Conservation (phyloP, 176 grass and related monocot species). For the Melocanna baccifera region DNA sequence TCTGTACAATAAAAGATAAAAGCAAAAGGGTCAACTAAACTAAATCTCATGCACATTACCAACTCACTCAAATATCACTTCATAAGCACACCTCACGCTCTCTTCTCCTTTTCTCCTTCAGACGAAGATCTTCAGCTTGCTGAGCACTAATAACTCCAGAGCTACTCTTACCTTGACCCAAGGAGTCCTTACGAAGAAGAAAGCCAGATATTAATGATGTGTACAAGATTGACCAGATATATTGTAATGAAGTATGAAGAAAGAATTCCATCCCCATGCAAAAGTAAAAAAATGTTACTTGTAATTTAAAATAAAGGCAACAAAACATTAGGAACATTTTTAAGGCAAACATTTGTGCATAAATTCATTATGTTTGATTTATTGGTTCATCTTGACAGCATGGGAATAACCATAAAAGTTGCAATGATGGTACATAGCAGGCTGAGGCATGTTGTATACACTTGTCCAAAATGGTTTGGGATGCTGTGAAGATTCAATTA, state of each 20-base stretch:
- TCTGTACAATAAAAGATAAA: conserved; percentile 50
- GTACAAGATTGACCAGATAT: not conserved
- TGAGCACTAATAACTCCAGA: conserved; percentile 69
- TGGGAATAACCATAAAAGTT: not conserved
- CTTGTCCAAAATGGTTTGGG: not conserved
- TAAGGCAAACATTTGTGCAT: not conserved
- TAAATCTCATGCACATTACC: not conserved
- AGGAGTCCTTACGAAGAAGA: conserved; percentile 41
- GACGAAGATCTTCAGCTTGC: conserved; percentile 79
- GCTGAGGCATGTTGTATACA: not conserved
- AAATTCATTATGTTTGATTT: not conserved
- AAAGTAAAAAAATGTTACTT: not conserved
- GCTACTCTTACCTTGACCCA: conserved; percentile 46
- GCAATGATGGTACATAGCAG: not conserved
- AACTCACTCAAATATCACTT: conserved; percentile 5
- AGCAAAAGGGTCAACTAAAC: conserved; percentile 26
- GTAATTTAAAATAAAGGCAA: not conserved
- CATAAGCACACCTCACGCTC: conserved; percentile 66
- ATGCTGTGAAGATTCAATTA: not conserved
- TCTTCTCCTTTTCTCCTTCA: conserved; percentile 85
- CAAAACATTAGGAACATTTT: not conserved
- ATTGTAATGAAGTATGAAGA: not conserved
- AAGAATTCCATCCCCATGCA: not conserved
- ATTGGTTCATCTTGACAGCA: not conserved
- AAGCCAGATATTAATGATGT: conserved; percentile 3